phyloP scores from a whole-genome alignment of 164 flowering plant species.

The Tinospora cordifolia region DNA sequence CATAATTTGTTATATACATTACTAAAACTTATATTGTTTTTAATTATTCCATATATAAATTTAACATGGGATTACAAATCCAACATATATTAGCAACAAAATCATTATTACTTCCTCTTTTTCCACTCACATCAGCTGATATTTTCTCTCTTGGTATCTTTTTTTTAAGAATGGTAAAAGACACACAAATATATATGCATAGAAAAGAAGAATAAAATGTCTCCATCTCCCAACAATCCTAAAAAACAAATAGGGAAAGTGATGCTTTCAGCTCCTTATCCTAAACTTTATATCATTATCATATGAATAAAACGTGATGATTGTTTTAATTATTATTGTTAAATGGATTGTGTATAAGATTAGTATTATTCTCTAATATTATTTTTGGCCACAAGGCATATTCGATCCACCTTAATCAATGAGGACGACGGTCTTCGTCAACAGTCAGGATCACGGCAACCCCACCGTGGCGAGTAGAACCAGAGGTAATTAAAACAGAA shows the following conservation, averaged over 20 bases:
- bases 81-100: no score
- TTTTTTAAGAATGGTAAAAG: neutral
- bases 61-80: no score
- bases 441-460: neutral
- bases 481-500: neutral
- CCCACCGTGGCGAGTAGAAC: neutral
- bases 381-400: neutral
- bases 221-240: neutral
- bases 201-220: neutral
- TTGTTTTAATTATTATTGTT: no score
- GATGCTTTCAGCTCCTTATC: neutral
- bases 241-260: neutral
- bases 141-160: neutral
- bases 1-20: no score
- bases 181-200: neutral
- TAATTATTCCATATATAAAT: no score
- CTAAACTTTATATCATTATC: neutral
- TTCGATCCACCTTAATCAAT: neutral
- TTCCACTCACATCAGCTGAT: no score
- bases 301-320: neutral
- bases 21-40: no score
- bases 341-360: neutral
- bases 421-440: neutral
- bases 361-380: neutral
- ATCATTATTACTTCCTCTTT: no score